Conservation (phyloP, 192 early-diverging fungal genomes). For the Haplosporangium gracile region DNA sequence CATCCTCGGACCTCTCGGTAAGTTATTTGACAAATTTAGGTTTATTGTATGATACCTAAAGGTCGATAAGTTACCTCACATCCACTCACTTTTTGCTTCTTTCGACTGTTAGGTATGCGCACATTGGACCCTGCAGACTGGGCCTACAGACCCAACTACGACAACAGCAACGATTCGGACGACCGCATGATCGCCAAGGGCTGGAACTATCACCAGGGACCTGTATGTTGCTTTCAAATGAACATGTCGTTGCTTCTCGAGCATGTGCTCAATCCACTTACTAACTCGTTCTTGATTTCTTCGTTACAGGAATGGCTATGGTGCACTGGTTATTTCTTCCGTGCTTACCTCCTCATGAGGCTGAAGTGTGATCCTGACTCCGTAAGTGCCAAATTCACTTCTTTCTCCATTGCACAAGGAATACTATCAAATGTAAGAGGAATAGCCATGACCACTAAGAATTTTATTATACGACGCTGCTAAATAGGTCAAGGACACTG, state of each 20-base stretch:
- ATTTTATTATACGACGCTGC: not conserved
- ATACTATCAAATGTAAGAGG: not conserved
- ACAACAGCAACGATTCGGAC: slow-evolving; percentile 90
- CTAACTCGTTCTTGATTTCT: not conserved
- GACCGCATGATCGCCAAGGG: slow-evolving; percentile 94
- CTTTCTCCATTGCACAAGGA: not conserved
- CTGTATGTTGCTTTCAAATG: slow-evolving; percentile 56
- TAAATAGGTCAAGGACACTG: slow-evolving; percentile 60
- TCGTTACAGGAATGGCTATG: slow-evolving; percentile 93
- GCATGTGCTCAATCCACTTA: not conserved
- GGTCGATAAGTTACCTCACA: not conserved
- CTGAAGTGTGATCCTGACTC: slow-evolving; percentile 32
- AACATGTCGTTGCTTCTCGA: not conserved
- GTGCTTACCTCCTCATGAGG: slow-evolving; percentile 82
- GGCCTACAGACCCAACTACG: slow-evolving; percentile 94
- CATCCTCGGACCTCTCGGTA: slow-evolving; percentile 81
- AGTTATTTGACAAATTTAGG: not conserved
- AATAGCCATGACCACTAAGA: not conserved
- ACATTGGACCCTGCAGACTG: slow-evolving; percentile 95
- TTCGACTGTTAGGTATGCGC: slow-evolving; percentile 77
- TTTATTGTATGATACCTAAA: not conserved
- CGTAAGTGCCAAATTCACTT: slow-evolving; percentile 12
- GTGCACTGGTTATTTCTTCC: slow-evolving; percentile 90
- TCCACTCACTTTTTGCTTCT: not conserved
- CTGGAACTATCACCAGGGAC: slow-evolving; percentile 98